Evolutionary conservation across 306 rosid species (phyloP).

Genomic region (Abrus pulchellus): DNA sequence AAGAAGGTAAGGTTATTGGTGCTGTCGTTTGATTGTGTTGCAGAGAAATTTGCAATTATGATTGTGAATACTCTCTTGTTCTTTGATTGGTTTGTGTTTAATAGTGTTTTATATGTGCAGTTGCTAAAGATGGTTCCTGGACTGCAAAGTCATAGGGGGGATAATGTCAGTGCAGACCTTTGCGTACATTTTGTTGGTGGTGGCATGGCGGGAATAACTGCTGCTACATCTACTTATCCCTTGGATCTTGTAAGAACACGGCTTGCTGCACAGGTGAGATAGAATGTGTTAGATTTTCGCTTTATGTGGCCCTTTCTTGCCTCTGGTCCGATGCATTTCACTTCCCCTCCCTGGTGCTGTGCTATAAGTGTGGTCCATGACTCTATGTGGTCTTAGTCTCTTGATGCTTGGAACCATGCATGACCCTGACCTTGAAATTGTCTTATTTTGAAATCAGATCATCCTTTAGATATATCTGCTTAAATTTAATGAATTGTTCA

Average conservation of each 20-base stretch:
- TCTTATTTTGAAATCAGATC: constrained; percentile 29
- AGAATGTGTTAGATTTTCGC: neutral
- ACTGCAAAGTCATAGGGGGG: constrained; percentile 60
- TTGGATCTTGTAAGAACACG: constrained; percentile 98
- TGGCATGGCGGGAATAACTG: constrained; percentile 94
- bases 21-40: neutral
- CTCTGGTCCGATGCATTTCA: neutral
- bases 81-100: constrained; percentile 8
- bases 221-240: constrained; percentile 92
- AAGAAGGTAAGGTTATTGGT: constrained; percentile 78
- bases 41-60: neutral
- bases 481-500: constrained; percentile 12
- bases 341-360: neutral
- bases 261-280: constrained; percentile 93
- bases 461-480: constrained; percentile 19
- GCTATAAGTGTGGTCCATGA: neutral
- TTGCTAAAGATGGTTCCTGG: constrained; percentile 65
- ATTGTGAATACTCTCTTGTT: neutral
- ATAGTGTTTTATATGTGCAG: constrained; percentile 54
- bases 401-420: neutral
- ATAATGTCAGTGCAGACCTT: constrained; percentile 67
- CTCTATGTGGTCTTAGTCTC: constrained; percentile 30
- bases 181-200: constrained; percentile 84
- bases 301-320: neutral
- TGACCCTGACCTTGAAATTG: neutral